A percentile compares a stretch with the other conserved stretches of the same genome.
These are phyloP conservation scores for Pugionium dolabratum DNA, from an alignment of 345 rosid genomes.

Conservation along the genomic window DNA sequence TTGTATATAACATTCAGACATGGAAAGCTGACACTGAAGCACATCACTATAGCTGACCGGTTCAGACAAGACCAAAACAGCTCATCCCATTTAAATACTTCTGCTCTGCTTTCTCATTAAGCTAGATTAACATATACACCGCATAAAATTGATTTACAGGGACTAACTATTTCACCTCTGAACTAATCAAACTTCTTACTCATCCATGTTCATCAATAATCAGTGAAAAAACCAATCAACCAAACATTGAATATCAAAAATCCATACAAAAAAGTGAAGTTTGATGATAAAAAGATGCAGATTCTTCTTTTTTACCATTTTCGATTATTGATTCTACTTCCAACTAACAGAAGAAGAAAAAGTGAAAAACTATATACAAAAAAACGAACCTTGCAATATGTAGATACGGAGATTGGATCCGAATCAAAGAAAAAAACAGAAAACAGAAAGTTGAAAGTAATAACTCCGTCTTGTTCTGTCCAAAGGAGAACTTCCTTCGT, in stretches of 20 bases:
- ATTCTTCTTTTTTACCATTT: conserved; percentile 11
- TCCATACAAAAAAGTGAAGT: background rate
- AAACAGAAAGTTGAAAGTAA: background rate
- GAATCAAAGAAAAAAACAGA: conserved; percentile 11
- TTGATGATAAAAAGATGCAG: background rate
- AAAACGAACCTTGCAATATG: conserved; percentile 28
- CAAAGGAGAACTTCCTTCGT: conserved; percentile 7
- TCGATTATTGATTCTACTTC: conserved; percentile 2
- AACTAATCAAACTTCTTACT: conserved; percentile 7
- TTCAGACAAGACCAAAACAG: conserved; percentile 26
- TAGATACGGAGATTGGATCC: conserved; percentile 11
- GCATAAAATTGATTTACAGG: conserved; percentile 7
- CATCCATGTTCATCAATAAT: conserved; percentile 1
- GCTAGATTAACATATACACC: conserved; percentile 3
- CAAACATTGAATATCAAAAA: background rate
- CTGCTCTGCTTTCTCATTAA: conserved; percentile 15
- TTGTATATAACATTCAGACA: background rate
- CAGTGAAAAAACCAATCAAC: conserved; percentile 2
- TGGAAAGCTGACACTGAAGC: conserved; percentile 15
- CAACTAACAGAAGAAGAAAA: background rate
- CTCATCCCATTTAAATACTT: background rate
- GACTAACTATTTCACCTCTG: too few species aligned
- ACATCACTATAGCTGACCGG: conserved; percentile 16
- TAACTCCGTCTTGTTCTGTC: background rate
- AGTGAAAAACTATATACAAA: background rate